Evolutionary conservation across 2,329 filamentous ascomycete genomes (phyloP), one percentile per base, ranked within the genome.

Genomic region (Colletotrichum simmondsii): DNA sequence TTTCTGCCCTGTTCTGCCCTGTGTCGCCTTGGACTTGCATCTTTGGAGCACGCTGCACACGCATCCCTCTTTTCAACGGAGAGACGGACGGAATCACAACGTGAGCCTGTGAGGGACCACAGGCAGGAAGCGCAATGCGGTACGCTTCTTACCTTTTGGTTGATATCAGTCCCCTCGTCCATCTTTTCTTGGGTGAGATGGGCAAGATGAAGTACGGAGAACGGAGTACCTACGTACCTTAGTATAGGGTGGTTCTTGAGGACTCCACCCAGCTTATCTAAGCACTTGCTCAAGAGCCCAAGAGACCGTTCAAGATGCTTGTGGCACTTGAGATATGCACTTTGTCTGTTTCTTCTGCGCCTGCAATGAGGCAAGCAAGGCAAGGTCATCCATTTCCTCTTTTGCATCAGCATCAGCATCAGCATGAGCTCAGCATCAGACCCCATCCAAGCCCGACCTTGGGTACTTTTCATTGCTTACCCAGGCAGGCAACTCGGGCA

Each of bases 11-110:
- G 62, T 30, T 42, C 59, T 63, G 24, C 28, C 30, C 24, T 49
- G 53, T 65, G 62, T 54, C 32, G 30, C 30, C n/a, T 42, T 30
- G n/a, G 62, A 28, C 62, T 26, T 65, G 62, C 62, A 49, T 49
- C 61, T 49, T 22, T n/a, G 8, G 7, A 35, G 32, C 11, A 35
- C 32, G 12, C 32, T 22, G 42, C 19, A 49, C 42, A 19, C 19
- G n/a, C 42, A 49, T 58, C 28, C 62, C 30, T 49, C 42, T 22
- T 49, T 49, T 11, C 42, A 22, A 49, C 42, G 42, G 42, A 49
- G 42, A 42, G 37, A 42, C 6, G 16, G 37, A 42, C 37, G 16
- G 37, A 42, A 19, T 42, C 37, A 42, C 14, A 14, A 19, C 16
- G 37, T 42, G 37, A 42, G 37, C 37, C 16, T 8, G 16, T 19